Base-by-base conservation (phyloP, 352 stramenopile genomes). In the Phytophthora ramorum region DNA sequence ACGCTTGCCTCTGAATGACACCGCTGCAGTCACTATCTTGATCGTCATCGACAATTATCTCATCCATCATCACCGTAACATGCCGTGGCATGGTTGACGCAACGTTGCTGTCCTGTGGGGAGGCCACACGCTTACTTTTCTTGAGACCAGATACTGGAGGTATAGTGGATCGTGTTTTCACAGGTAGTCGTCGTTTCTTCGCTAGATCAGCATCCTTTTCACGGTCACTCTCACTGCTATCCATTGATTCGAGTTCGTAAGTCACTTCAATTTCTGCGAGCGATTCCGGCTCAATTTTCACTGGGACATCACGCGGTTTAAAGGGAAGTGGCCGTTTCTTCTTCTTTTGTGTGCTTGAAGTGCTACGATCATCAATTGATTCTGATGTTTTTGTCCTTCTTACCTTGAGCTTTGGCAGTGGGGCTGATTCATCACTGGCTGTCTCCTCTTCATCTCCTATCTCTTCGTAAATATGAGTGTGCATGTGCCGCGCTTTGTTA, bases 11-110 rank as follows among this genome's bases (percentile, higher is more conserved):
- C n/a, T 17, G 20, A 45, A 12, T 24, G 28, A 40, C 9, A 16
- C 19, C 37, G 32, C 44, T 41, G n/a, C 32, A 34, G 32, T 49
- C 54, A 19, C 47, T 63, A 28, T 69, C 61, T 1, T 54, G 51
- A 38, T 69, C 60, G 10, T 69, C 61, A 19, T 70, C 63, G n/a
- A 66, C 63, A 19, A 70, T 70, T 57, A 70, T 70, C 12, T 70
- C 55, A 58, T 70, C 63, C 63, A 60, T 60, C 40, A 40, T 46
- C 34, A 66, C 48, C 1, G 55, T 70, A 32, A 66, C 55, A 47
- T 70, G 63, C 16, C 63, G 46, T 24, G 55, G 47, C 48, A 70
- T 64, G 2, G 40, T 16, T 19, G 20, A 0, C n/a, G 47, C 47
- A 55, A 38, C 20, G 45, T 65, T 70, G 10, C n/a, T 48, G n/a